Conservation (phyloP, 345 rosid species). For the Ceriops tagal region DNA sequence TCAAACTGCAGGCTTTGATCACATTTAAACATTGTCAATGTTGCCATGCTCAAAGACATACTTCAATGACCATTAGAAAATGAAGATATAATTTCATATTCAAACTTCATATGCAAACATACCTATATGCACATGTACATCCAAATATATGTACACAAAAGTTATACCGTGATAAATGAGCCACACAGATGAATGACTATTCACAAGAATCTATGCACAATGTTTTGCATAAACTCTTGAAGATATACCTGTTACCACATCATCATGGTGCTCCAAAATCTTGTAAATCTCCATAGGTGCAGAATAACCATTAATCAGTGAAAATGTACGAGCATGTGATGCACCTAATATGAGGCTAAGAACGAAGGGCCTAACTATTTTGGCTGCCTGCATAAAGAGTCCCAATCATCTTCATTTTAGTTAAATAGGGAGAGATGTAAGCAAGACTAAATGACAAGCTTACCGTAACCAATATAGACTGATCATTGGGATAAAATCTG, state of each 20-base stretch:
- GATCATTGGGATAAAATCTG: conserved; percentile 46
- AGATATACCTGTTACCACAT: conserved; percentile 57
- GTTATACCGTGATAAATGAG: too few species aligned
- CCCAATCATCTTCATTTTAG: too few species aligned
- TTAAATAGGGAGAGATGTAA: conserved; percentile 1
- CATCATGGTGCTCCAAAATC: conserved; percentile 86
- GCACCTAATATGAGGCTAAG: conserved; percentile 78
- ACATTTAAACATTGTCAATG: too few species aligned
- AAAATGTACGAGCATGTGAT: conserved; percentile 85
- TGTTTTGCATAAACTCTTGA: neutral
- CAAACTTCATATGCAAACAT: too few species aligned
- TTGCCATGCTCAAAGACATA: too few species aligned
- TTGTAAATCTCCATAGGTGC: conserved; percentile 86
- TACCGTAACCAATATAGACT: conserved; percentile 53
- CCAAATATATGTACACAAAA: too few species aligned
- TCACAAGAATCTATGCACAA: too few species aligned
- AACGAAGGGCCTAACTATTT: conserved; percentile 59
- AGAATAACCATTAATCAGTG: conserved; percentile 76
- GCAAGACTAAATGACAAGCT: conserved; percentile 20
- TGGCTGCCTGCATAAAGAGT: conserved; percentile 58
- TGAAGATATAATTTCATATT: too few species aligned
- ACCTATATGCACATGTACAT: too few species aligned
- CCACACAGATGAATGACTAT: too few species aligned
- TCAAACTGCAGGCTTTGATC: too few species aligned
- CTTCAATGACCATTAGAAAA: too few species aligned